Base-by-base conservation (phyloP, 345 rosid genomes). In the Eucalyptus erythrocorys region DNA sequence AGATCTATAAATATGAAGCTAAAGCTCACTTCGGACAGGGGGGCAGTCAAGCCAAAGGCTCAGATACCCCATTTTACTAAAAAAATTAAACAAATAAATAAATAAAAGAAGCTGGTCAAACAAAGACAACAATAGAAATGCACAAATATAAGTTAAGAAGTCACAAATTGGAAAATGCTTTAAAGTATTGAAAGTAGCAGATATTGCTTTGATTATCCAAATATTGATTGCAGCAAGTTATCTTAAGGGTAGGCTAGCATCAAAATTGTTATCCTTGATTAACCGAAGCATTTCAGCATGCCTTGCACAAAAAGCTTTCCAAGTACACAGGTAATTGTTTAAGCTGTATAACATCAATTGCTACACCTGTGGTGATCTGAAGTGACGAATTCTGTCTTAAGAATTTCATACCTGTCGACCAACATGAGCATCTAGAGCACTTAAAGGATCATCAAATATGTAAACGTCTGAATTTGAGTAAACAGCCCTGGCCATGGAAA, bases 401-500 rank as follows among this genome's bases (percentile, higher is more conserved):
- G 26, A 26, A 47, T 84, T 48, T 9, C 51, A 30, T 94, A 96
- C 99, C 98, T 97, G 97, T 85, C 93, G 96, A 84, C 96, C 97
- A 88, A 98, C 98, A 85, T 94, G 97, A 80, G 98, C 98, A 93
- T 98, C 99, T 13, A 98, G 94, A 88, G 99, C 98, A 94, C 99
- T 98, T 89, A 98, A 94, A 87, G 99, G 99, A 87, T 98, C 99
- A 93, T 98, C 99, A 88, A 98, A 97, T 92, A 98, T 93, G 90
- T 95, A 98, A 10, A 98, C 95, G 61, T 98, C 99, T 14, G 99
- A 94, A 90, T 95, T 92, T 79, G 99, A 94, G 93, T 98, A 98
- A 87, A 97, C 95, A 90, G 99, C 99, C 89, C 99, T 95, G 68
- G 99, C 99, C 97, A 97, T 95, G 85, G 99, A 96, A 90, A 97